phyloP scores from a whole-genome alignment of 1,284 basidiomycete genomes.

The Salmacisia buchloeana region DNA sequence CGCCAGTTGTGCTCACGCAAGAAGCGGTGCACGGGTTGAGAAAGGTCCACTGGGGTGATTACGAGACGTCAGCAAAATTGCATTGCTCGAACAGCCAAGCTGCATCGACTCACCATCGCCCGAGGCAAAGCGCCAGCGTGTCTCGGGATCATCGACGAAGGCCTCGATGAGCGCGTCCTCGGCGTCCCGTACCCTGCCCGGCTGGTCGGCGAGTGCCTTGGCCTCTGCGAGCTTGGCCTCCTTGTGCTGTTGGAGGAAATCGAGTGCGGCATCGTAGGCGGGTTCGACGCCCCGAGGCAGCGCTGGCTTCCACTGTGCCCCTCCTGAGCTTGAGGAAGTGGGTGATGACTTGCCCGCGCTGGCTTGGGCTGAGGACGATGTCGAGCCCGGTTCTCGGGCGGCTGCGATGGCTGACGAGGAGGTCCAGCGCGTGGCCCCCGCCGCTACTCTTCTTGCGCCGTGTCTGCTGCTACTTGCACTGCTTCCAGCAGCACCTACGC shows the following conservation, averaged over 20 bases:
- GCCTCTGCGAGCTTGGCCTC: conserved; percentile 52
- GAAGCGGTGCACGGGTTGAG: conserved; percentile 66
- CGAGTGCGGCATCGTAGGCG: conserved; percentile 75
- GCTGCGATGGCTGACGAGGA: no score
- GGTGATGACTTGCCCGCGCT: background rate
- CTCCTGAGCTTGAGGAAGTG: background rate
- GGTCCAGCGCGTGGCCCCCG: no score
- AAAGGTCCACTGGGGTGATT: conserved; percentile 50
- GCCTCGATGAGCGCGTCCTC: conserved; percentile 62
- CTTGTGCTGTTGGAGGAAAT: conserved; percentile 59
- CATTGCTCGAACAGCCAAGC: conserved; percentile 20
- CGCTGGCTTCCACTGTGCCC: conserved; percentile 52
- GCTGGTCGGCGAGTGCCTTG: conserved; percentile 12
- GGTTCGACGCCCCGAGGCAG: conserved; percentile 65
- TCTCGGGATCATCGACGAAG: conserved; percentile 69
- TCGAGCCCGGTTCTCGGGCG: background rate
- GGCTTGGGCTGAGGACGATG: background rate
- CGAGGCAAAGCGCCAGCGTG: conserved; percentile 68
- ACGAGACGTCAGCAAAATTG: conserved; percentile 10
- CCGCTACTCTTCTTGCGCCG: no score
- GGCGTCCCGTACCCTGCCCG: conserved; percentile 43
- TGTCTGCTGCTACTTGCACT: no score
- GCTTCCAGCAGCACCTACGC: no score
- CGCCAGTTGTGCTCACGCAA: conserved; percentile 80
- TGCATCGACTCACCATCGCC: conserved; percentile 62